Evolutionary conservation across 148 eudicot species (phyloP), one percentile per base, ranked within the genome.

Genomic region (Agrostemma githago): DNA sequence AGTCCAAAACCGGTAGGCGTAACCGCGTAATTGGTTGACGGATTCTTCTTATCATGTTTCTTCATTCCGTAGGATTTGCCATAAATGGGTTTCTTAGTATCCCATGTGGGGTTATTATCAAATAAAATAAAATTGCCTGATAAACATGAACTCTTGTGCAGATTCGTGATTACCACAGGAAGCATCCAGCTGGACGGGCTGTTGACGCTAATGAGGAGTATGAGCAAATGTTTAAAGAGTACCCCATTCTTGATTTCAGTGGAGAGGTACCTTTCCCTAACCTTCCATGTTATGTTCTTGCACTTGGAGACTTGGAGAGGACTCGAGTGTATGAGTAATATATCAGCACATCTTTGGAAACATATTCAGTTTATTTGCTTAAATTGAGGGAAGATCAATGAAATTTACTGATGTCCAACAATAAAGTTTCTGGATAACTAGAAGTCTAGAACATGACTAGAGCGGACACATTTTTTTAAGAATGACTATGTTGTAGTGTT

Each of bases 161-260:
- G 99, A 96, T 96, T 82, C 92, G 97, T 14, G 99, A 96, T 72
- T 92, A 96, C 81, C 97, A 96, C 71, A 85, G 99, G 80, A 86
- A 96, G 34, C 97, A 92, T 88, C 95, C 94, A 58, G 82, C 97
- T 79, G 92, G 95, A 19, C 96, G 90, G 46, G 90, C 81, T 71
- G 82, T 89, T 11, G 96, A 90, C 73, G 83, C 89, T 15, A 86
- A 73, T 62, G 97, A 92, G 76, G 94, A 96, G 81, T 88, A 81
- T 75, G 98, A 95, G 76, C 90, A 84, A 84, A 83, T 92, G 80
- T 92, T 96, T 56, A 90, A 96, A 74, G 97, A 89, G 83, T 95
- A 96, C 68, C 95, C 91, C 3, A 72, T 79, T 61, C 86, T 96
- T 79, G 97, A 96, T 81, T 96, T 96, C 72, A 92, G 95, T 71